Conservation (phyloP, 208 protist genomes). For the Acanthamoeba lenticulata region DNA sequence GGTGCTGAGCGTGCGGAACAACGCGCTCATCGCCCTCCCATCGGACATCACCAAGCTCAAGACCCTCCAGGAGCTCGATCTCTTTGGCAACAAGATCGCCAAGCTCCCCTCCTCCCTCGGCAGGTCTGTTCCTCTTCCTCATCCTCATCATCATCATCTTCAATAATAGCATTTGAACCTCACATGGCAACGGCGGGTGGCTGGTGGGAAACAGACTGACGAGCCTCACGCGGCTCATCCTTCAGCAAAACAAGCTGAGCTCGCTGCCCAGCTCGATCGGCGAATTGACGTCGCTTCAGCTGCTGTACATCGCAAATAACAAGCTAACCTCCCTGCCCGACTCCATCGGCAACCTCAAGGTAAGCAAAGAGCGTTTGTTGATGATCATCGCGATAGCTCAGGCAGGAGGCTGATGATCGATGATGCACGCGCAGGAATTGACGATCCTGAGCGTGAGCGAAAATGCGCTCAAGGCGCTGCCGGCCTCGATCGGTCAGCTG, state of each 20-base stretch:
- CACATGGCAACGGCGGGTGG: background rate
- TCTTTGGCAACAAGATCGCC: constrained; percentile 52
- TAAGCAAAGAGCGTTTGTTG: background rate
- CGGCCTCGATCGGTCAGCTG: background rate
- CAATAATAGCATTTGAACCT: background rate
- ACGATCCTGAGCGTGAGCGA: constrained; percentile 52
- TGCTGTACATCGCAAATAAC: constrained; percentile 46
- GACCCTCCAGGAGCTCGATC: constrained; percentile 38
- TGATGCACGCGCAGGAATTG: background rate
- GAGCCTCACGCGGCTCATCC: background rate
- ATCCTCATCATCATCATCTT: background rate
- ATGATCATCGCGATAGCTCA: no score
- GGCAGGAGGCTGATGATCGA: no score
- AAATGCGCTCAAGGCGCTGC: constrained; percentile 20
- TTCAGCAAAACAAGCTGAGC: constrained; percentile 54
- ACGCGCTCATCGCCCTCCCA: constrained; percentile 53
- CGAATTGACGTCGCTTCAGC: constrained; percentile 31
- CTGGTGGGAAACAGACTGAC: background rate
- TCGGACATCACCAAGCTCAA: constrained; percentile 43
- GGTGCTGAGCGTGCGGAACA: constrained; percentile 30
- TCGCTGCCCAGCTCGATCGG: constrained; percentile 34
- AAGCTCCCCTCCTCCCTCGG: constrained; percentile 51
- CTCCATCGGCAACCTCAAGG: constrained; percentile 50
- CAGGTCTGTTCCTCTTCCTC: background rate
- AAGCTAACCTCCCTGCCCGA: background rate